Evolutionary conservation across 805 yeast species (phyloP).

Genomic region (Nakazawaea siamensis): DNA sequence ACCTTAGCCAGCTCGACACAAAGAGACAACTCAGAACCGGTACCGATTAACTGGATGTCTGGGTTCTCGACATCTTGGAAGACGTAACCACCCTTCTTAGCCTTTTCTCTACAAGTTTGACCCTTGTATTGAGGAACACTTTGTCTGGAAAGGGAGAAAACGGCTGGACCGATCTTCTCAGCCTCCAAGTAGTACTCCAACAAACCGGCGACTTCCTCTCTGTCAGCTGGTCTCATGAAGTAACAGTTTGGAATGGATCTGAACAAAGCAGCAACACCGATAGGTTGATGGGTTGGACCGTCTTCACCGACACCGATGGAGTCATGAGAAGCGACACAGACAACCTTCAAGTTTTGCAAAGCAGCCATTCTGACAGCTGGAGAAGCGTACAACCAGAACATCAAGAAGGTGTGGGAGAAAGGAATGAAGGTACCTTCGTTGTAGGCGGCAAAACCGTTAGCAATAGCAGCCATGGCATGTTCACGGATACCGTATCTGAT

Average conservation of each 20-base stretch:
- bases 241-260: slow-evolving; percentile 41
- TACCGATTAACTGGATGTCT: slow-evolving; percentile 19
- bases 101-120: slow-evolving; percentile 15
- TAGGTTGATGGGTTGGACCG: slow-evolving; percentile 53
- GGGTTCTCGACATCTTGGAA: slow-evolving; percentile 17
- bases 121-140: slow-evolving; percentile 19
- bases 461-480: slow-evolving; percentile 26
- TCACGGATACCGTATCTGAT: slow-evolving; percentile 26
- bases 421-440: slow-evolving; percentile 28
- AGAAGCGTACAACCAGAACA: slow-evolving; percentile 36
- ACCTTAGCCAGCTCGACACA: slow-evolving; percentile 20
- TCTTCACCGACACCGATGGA: slow-evolving; percentile 53
- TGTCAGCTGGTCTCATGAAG: slow-evolving; percentile 48
- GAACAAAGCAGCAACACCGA: slow-evolving; percentile 41
- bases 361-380: slow-evolving; percentile 46
- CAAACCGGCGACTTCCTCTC: slow-evolving; percentile 43
- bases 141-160: slow-evolving; percentile 23
- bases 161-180: slow-evolving; percentile 14
- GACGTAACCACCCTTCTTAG: slow-evolving; percentile 21
- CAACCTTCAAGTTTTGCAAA: slow-evolving; percentile 33
- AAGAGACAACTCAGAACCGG: slow-evolving; percentile 22
- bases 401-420: slow-evolving; percentile 27
- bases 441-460: slow-evolving; percentile 26
- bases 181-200: slow-evolving; percentile 23
- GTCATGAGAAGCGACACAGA: slow-evolving; percentile 50